Evolutionary conservation across 768 basidiomycete species (phyloP).

Genomic region (Pisolithus marmoratus): DNA sequence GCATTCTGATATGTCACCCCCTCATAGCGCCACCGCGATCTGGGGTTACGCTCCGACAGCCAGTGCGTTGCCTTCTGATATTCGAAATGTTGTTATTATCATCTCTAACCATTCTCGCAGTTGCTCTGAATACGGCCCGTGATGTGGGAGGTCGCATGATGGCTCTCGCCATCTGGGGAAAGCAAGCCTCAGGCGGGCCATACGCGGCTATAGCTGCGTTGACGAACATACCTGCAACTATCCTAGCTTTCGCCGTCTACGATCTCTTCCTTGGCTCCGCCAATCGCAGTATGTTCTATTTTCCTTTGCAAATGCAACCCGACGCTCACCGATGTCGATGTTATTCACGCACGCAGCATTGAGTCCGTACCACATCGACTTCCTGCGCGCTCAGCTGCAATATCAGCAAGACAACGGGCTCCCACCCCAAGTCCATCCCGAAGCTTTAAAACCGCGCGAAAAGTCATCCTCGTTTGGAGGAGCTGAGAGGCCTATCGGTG

Average conservation of each 20-base stretch:
- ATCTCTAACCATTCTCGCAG: conserved; percentile 19
- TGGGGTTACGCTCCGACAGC: conserved; percentile 56
- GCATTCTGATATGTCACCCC: conserved; percentile 2
- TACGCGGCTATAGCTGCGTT: conserved; percentile 56
- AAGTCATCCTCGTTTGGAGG: too few relatives aligned
- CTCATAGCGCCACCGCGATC: conserved; percentile 45
- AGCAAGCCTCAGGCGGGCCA: conserved; percentile 36
- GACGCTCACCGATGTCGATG: background rate
- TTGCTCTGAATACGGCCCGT: conserved; percentile 60
- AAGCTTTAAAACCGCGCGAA: too few relatives aligned
- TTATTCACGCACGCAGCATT: background rate
- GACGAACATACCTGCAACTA: conserved; percentile 53
- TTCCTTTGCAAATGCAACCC: background rate
- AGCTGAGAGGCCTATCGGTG: too few relatives aligned
- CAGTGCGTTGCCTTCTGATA: conserved; percentile 24
- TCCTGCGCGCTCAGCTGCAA: too few relatives aligned
- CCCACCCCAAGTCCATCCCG: too few relatives aligned
- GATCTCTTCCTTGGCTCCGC: conserved; percentile 52
- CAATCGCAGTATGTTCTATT: conserved; percentile 37
- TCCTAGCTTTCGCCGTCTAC: conserved; percentile 45
- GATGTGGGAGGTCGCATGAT: conserved; percentile 57
- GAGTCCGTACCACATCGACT: background rate
- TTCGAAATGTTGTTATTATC: background rate
- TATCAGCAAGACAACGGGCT: too few relatives aligned
- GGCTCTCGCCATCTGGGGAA: conserved; percentile 54